phyloP scores from a whole-genome alignment of 345 rosid genomes.

The Salix suchowensis region DNA sequence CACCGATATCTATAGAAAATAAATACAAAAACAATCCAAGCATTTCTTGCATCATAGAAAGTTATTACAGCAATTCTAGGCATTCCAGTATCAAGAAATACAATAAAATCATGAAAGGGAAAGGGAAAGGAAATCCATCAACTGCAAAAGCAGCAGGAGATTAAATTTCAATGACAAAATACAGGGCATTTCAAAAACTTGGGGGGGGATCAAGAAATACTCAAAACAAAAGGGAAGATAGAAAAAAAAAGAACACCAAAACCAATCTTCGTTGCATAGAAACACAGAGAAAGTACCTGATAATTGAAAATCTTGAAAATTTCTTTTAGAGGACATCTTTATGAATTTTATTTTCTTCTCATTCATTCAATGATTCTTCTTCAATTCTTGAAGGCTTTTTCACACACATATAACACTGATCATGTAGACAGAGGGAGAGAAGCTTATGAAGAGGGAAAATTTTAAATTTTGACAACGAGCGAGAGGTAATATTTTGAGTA shows the following conservation, averaged over 20 bases:
- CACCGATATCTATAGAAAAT: too few species aligned
- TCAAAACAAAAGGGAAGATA: background rate
- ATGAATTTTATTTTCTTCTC: background rate
- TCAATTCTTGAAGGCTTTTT: background rate
- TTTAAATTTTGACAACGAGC: background rate
- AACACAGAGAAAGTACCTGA: slow-evolving; percentile 1
- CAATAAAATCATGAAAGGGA: background rate
- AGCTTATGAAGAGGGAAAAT: background rate
- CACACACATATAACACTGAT: background rate
- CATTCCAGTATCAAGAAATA: background rate
- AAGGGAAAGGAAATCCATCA: too few species aligned
- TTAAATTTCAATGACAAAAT: background rate
- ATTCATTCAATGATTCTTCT: background rate
- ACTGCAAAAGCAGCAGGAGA: background rate
- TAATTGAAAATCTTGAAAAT: slow-evolving; percentile 7
- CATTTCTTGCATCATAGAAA: background rate
- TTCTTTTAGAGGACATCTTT: background rate
- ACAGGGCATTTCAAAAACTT: background rate
- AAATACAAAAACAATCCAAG: background rate
- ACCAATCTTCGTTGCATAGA: background rate
- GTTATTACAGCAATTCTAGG: slow-evolving; percentile 1
- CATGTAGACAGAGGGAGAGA: background rate
- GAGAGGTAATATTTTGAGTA: background rate
- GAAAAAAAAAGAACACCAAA: background rate
- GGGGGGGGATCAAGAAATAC: background rate